These are phyloP conservation scores for Cenchrus purpureus DNA, from an alignment of 176 grass and related monocot genomes.

Conservation along the genomic window DNA sequence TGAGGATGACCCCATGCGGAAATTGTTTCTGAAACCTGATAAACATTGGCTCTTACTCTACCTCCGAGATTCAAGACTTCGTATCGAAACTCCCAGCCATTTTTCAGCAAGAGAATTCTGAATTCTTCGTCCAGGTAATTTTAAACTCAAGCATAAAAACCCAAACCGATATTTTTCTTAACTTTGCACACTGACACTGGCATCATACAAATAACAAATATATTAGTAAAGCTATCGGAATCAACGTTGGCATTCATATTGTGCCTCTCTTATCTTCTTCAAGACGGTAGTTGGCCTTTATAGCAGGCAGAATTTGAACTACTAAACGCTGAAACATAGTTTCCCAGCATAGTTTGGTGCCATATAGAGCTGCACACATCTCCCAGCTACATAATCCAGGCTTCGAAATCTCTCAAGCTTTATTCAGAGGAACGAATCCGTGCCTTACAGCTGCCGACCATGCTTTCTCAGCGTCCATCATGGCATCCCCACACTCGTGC, in stretches of 20 bases:
- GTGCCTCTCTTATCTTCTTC: background rate
- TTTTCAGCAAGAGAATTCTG: background rate
- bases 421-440: slow-evolving; percentile 64
- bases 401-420: slow-evolving; percentile 20
- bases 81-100: background rate
- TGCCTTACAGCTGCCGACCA: slow-evolving; percentile 72
- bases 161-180: slow-evolving; percentile 5
- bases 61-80: background rate
- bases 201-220: background rate
- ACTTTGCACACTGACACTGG: background rate
- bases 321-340: background rate
- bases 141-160: background rate
- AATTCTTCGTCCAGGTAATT: background rate
- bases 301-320: background rate
- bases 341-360: background rate
- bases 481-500: slow-evolving; percentile 73
- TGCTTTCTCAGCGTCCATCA: slow-evolving; percentile 65
- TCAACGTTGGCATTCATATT: background rate
- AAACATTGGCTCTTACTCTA: background rate
- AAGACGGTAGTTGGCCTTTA: background rate
- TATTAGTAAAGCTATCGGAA: slow-evolving; percentile 10
- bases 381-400: background rate
- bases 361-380: background rate
- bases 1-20: background rate
- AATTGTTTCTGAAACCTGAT: background rate